Percentiles rank a stretch among this genome's conserved stretches.
phyloP scores from a whole-genome alignment of 352 stramenopile species.

The Phytophthora aleatoria region DNA sequence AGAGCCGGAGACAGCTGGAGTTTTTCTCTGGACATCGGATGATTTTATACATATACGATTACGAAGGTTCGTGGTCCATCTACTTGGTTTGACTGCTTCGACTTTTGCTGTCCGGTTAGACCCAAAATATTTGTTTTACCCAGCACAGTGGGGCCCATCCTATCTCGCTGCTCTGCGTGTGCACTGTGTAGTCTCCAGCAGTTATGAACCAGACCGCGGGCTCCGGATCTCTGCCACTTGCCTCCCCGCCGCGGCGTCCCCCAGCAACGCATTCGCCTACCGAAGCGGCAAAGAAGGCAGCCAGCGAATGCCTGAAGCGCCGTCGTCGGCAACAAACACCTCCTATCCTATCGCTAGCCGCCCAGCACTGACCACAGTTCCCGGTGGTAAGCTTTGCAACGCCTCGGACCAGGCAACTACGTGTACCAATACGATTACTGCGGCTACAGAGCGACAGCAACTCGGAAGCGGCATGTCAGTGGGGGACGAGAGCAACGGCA shows the following conservation, averaged over 20 bases:
- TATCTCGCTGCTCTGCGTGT: conserved; percentile 26
- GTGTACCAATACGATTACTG: background rate
- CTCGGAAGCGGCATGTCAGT: conserved; percentile 39
- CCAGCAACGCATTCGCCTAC: conserved; percentile 26
- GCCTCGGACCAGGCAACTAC: background rate
- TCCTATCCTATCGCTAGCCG: conserved; percentile 7
- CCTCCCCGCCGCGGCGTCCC: conserved; percentile 9
- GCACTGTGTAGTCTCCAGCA: conserved; percentile 23
- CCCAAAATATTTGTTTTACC: background rate
- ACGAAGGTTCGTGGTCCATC: background rate
- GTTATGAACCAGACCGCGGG: conserved; percentile 34
- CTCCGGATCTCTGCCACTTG: conserved; percentile 37
- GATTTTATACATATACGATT: background rate
- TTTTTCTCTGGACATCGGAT: background rate
- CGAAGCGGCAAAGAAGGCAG: conserved; percentile 18
- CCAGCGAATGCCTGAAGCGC: conserved; percentile 28
- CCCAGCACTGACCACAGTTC: background rate
- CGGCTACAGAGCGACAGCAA: background rate
- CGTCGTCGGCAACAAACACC: background rate
- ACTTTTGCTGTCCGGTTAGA: background rate
- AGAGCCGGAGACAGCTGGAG: conserved; percentile 30
- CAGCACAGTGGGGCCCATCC: conserved; percentile 5
- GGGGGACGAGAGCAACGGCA: conserved; percentile 36
- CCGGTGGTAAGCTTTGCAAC: background rate
- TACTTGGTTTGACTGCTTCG: background rate